These are phyloP conservation scores for Lentinula boryana DNA, from an alignment of 768 basidiomycete genomes.

Conservation along the genomic window DNA sequence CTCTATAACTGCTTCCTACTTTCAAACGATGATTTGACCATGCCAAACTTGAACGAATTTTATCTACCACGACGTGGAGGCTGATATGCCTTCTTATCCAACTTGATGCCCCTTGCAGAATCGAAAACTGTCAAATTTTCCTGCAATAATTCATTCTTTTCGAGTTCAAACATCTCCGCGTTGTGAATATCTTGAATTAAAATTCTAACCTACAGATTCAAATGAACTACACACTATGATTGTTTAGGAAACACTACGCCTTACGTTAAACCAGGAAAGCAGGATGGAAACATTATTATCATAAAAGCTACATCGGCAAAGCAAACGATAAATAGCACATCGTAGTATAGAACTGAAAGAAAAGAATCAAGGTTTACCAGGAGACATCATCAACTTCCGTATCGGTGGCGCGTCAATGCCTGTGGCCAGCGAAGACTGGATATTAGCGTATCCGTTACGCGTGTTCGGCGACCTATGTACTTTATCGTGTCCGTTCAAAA, in stretches of 20 bases:
- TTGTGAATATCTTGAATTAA: neutral
- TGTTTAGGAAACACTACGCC: neutral
- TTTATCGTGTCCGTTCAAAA: neutral
- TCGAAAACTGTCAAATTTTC: too few relatives aligned
- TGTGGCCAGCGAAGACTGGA: neutral
- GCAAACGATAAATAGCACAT: neutral
- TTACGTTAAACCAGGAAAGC: neutral
- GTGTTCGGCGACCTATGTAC: neutral
- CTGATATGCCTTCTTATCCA: too few relatives aligned
- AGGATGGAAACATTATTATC: neutral
- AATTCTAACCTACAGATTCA: neutral
- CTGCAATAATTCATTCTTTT: too few relatives aligned
- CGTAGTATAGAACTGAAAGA: neutral
- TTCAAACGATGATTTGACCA: too few relatives aligned
- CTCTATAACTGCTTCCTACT: too few relatives aligned
- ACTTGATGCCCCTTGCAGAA: too few relatives aligned
- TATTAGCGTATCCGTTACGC: neutral
- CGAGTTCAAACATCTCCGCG: too few relatives aligned
- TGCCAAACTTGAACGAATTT: too few relatives aligned
- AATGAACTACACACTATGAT: neutral
- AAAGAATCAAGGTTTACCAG: constrained; percentile 4
- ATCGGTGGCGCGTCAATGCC: constrained; percentile 3
- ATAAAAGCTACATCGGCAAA: neutral
- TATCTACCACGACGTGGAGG: too few relatives aligned
- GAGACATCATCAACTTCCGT: constrained; percentile 6